Evolutionary conservation across 805 yeast genomes (phyloP).

Genomic region (Kodamaea laetipori): DNA sequence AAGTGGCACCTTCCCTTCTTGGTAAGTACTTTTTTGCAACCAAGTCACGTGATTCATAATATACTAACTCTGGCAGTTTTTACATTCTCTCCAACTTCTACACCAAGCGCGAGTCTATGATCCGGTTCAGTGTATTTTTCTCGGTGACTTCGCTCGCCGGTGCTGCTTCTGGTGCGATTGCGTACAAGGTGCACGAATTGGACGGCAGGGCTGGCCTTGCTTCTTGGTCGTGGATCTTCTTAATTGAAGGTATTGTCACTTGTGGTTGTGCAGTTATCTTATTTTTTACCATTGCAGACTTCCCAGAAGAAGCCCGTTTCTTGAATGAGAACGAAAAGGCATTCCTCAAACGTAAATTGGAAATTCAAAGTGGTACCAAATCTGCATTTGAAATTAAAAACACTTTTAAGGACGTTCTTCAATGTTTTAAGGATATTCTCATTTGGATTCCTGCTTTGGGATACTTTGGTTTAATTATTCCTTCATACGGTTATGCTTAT

Average conservation of each 20-base stretch:
- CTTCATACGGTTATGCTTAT: constrained; percentile 76
- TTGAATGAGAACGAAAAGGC: constrained; percentile 51
- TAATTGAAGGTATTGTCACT: constrained; percentile 48
- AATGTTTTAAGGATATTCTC: constrained; percentile 60
- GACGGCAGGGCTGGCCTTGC: constrained; percentile 43
- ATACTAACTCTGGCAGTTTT: constrained; percentile 42
- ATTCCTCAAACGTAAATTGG: constrained; percentile 61
- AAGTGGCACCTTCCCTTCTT: constrained; percentile 71
- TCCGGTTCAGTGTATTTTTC: constrained; percentile 69
- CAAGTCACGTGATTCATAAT: not conserved
- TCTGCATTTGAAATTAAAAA: constrained; percentile 54
- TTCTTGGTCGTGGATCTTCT: constrained; percentile 55
- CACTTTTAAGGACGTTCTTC: constrained; percentile 45
- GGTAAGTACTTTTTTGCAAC: not conserved
- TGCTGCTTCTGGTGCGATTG: constrained; percentile 76
- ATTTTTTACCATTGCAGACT: constrained; percentile 61
- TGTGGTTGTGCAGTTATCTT: constrained; percentile 38
- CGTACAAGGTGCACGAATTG: constrained; percentile 61
- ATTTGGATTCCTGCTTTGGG: constrained; percentile 59
- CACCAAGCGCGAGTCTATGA: constrained; percentile 63
- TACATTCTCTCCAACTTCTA: constrained; percentile 69
- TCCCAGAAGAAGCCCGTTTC: constrained; percentile 69
- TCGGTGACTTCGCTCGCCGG: constrained; percentile 75
- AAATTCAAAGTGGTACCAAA: constrained; percentile 43
- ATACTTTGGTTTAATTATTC: constrained; percentile 67